These are phyloP conservation scores for Trichoderma polysporum DNA, from an alignment of 2,329 filamentous ascomycete species.

Conservation along the genomic window DNA sequence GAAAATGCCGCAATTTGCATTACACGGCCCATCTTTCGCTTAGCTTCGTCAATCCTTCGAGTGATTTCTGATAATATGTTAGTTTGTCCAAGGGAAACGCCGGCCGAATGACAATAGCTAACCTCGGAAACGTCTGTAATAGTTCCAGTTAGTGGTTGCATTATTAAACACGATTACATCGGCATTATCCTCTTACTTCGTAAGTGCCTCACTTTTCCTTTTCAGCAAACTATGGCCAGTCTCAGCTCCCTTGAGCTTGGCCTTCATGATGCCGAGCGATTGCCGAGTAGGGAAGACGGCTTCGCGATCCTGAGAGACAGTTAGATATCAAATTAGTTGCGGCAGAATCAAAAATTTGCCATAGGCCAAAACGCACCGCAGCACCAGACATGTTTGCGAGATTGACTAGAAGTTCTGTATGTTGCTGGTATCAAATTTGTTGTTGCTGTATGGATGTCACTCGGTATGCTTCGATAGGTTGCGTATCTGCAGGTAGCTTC, in stretches of 20 bases:
- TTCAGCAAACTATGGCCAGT: conserved; percentile 93
- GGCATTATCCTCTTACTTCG: conserved; percentile 66
- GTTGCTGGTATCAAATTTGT: not conserved
- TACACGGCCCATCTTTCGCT: conserved; percentile 97
- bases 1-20: conserved; percentile 99
- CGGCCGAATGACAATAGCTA: conserved; percentile 10
- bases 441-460: conserved; percentile 3
- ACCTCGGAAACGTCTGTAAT: conserved; percentile 83
- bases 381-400: conserved; percentile 35
- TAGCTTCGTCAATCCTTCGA: conserved; percentile 94
- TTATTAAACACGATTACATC: not conserved
- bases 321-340: conserved; percentile 22
- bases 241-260: conserved; percentile 91
- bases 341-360: not conserved
- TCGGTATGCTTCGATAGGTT: not conserved
- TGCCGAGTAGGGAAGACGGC: conserved; percentile 97
- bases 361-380: conserved; percentile 26
- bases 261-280: conserved; percentile 95
- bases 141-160: conserved; percentile 12
- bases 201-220: conserved; percentile 95
- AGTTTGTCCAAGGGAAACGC: not conserved
- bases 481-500: not conserved
- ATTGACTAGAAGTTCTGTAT: not conserved
- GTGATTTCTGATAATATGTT: conserved; percentile 71
- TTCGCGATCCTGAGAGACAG: conserved; percentile 73